Evolutionary conservation across 2,329 filamentous ascomycete species (phyloP).

Genomic region (Diaporthe velutina): DNA sequence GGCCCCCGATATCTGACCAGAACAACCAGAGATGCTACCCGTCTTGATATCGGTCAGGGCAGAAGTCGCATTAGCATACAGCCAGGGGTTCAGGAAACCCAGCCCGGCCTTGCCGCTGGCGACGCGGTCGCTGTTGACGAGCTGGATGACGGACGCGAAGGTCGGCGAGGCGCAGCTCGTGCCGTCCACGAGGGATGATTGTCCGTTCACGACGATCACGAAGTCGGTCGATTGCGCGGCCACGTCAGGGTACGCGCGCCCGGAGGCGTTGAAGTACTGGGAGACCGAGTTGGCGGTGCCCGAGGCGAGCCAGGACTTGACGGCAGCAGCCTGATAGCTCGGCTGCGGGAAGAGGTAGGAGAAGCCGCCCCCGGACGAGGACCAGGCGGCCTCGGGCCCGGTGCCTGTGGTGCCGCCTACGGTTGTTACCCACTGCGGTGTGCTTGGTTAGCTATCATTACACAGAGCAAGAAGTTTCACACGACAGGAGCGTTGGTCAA

Average conservation of each 20-base stretch:
- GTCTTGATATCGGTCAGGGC: slow-evolving; percentile 43
- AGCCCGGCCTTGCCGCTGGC: slow-evolving; percentile 55
- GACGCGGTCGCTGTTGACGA: slow-evolving; percentile 65
- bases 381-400: slow-evolving; percentile 65
- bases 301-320: slow-evolving; percentile 41
- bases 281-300: slow-evolving; percentile 33
- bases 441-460: too few species aligned
- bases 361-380: slow-evolving; percentile 67
- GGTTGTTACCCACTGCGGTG: slow-evolving; percentile 71
- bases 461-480: too few species aligned
- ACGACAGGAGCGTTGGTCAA: too few species aligned
- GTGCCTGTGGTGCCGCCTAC: slow-evolving; percentile 69
- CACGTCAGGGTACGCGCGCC: slow-evolving; percentile 39
- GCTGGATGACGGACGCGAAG: slow-evolving; percentile 64
- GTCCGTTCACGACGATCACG: slow-evolving; percentile 35
- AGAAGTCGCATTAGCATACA: slow-evolving; percentile 39
- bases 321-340: slow-evolving; percentile 55
- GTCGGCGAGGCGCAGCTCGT: slow-evolving; percentile 62
- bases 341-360: slow-evolving; percentile 61
- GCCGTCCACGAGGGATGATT: neutral
- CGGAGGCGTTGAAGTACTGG: slow-evolving; percentile 53
- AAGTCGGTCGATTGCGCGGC: slow-evolving; percentile 54
- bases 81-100: slow-evolving; percentile 56
- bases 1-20: slow-evolving; percentile 28
- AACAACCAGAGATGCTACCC: slow-evolving; percentile 30